Evolutionary conservation across 176 grass and related monocot species (phyloP), one percentile per base, ranked within the genome.

Genomic region (Saccharum officinarum): DNA sequence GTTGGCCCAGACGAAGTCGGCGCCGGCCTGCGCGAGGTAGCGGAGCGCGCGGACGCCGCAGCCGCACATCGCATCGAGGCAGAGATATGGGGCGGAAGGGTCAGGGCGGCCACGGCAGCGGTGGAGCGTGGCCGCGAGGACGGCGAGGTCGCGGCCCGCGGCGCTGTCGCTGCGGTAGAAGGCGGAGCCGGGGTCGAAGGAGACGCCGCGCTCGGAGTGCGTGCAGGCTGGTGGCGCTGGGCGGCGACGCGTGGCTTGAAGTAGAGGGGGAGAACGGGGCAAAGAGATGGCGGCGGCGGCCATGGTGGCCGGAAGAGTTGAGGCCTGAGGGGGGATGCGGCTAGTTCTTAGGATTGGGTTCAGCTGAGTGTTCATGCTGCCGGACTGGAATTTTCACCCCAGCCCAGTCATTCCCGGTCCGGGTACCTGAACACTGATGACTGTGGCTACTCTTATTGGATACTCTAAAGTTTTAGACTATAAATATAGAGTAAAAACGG

Each of bases 1-100:
- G 83, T 98, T 98, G 79, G 96, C 96, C 96, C 96, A 98, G 55
- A 98, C 93, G 86, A 98, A 98, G 54, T 82, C 87, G 46, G 96
- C 93, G 57, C 89, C 89, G 50, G 79, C 91, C 86, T 95, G 93
- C 47, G 74, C 69, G 11, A 95, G 87, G 80, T 98, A 98, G 62
- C 96, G 88, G 42, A 95, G 93, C 20, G 95, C 80, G 54, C 95
- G 89, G 61, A 98, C 77, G 25, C 87, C 91, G 73, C 91, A 98
- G 20, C 93, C 91, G 55, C 96, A 98, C 96, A 98, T 98, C 3
- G 87, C 93, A 50, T 98, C 96, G 55, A 98, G 85, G 57, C 94
- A 89, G 31, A 94, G 93, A 65, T 92, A 78, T 0, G 87, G 86
- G 45, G 83, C 40, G 2, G 84, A 60, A n/a, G 80, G 57, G 49